Base-by-base conservation (phyloP, 2,329 filamentous ascomycete genomes). In the Diaporthe capsici region DNA sequence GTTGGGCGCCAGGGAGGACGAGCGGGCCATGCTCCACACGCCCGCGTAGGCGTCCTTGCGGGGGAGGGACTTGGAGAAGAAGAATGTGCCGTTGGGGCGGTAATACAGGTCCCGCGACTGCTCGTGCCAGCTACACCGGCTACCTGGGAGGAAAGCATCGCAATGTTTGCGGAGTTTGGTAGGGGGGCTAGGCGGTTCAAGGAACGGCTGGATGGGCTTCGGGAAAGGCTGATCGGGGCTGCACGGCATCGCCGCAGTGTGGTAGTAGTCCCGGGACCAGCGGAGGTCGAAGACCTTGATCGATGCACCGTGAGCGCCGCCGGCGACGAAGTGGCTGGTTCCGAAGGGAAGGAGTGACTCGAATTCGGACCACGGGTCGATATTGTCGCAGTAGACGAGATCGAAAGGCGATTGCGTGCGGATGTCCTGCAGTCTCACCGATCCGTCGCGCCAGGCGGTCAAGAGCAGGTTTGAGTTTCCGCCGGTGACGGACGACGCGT, bases 221-320 rank as follows among this genome's bases (percentile, higher is more conserved):
- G 83, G 85, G 75, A 79, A 83, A 0, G 88, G 88, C 8, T 74
- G 75, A 5, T 80, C 76, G 9, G 72, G 75, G 8, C 84, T 83
- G 79, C 89, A 91, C 0, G 88, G 84, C 15, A 90, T 82, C 6
- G 84, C 86, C 4, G 85, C 82, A 3, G 87, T 87, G 81, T 90
- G 86, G 73, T 86, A 81, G 77, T 91, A 91, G 3, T 82, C 77
- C 77, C 82, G 87, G 0, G 85, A 81, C 82, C 86, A 88, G 15
- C 89, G 88, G 73, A 89, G 89, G 82, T 91, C 89, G 75, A 90
- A 91, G 44, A 90, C 80, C 71, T 88, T 87, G 73, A 91, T 76
- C 13, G 84, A 83, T 0, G 85, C 82, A 5, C 83, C 83, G 22
- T 83, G 82, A 49, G 86, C 86, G 78, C 85, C 87, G 4, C 88